A percentile compares a stretch with the other conserved stretches of the same genome.
Conservation (phyloP, 2,329 filamentous ascomycete genomes). For the Colletotrichum echinochloae region DNA sequence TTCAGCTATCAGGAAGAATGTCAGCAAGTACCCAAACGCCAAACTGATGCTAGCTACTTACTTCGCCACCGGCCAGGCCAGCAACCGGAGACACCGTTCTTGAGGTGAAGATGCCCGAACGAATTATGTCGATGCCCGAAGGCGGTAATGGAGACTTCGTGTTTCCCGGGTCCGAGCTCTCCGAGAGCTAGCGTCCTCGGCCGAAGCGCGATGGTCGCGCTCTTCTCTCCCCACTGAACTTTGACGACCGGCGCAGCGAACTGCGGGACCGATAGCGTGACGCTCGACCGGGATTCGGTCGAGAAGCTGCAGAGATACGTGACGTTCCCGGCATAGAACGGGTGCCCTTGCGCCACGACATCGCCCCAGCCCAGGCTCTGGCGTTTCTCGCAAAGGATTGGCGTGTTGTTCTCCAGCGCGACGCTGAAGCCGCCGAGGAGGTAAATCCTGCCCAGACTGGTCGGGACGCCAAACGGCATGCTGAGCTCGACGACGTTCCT, state of each 20-base stretch:
- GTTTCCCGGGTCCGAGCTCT: slow-evolving; percentile 6
- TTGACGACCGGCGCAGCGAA: slow-evolving; percentile 35
- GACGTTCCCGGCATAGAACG: slow-evolving; percentile 45
- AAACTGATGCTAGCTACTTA: background rate
- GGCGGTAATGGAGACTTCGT: slow-evolving; percentile 21
- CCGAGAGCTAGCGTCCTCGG: slow-evolving; percentile 16
- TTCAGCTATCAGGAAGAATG: background rate
- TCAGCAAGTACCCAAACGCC: background rate
- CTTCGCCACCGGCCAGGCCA: slow-evolving; percentile 20
- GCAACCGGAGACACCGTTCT: slow-evolving; percentile 7
- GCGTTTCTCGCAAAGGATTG: slow-evolving; percentile 15
- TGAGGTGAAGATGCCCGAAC: slow-evolving; percentile 30
- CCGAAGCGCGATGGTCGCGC: slow-evolving; percentile 27
- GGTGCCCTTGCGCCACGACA: slow-evolving; percentile 43
- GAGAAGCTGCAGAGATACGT: slow-evolving; percentile 42
- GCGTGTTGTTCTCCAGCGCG: slow-evolving; percentile 30
- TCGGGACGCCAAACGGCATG: slow-evolving; percentile 47
- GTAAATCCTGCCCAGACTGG: slow-evolving; percentile 48
- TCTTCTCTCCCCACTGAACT: slow-evolving; percentile 10
- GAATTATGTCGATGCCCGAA: slow-evolving; percentile 31
- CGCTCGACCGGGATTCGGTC: background rate
- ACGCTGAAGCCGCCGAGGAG: slow-evolving; percentile 47
- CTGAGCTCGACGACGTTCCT: slow-evolving; percentile 43
- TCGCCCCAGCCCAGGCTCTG: slow-evolving; percentile 45
- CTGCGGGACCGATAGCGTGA: slow-evolving; percentile 26